Evolutionary conservation across 2,329 filamentous ascomycete genomes (phyloP).

Genomic region (Coniella vitis): DNA sequence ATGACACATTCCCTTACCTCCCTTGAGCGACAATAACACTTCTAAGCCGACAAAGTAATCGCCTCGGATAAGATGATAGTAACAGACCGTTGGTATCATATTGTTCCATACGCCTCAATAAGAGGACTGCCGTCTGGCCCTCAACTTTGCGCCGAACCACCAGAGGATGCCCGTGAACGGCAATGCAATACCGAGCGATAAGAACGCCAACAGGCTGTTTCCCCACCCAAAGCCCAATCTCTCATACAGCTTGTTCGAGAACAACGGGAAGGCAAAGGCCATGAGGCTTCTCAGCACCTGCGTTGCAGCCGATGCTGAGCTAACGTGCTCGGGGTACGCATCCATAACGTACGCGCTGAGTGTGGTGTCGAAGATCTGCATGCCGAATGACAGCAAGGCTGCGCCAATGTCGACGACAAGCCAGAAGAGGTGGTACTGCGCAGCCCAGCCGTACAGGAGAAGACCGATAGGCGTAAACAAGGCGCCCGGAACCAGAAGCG

Average conservation of each 20-base stretch:
- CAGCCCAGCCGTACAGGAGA: conserved; percentile 38
- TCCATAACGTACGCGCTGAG: conserved; percentile 36
- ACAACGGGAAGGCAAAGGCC: conserved; percentile 43
- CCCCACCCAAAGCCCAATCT: conserved; percentile 32
- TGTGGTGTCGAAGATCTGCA: conserved; percentile 27
- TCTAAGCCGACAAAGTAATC: no score
- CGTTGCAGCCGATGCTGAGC: conserved; percentile 38
- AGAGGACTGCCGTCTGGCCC: no score
- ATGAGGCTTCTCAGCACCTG: conserved; percentile 38
- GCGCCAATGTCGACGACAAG: conserved; percentile 30
- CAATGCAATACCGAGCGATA: no score
- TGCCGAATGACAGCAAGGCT: conserved; percentile 26
- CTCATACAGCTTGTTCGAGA: conserved; percentile 35
- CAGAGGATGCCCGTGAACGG: no score
- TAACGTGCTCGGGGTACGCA: conserved; percentile 38
- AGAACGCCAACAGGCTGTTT: conserved; percentile 33
- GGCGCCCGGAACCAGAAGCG: conserved; percentile 36
- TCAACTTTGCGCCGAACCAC: no score
- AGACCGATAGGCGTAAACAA: conserved; percentile 34
- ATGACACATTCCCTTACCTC: no score
- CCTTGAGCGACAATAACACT: no score
- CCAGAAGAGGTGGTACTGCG: conserved; percentile 31
- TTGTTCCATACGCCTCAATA: no score
- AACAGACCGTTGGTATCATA: no score
- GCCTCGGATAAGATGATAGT: no score